Conservation (phyloP, 1,139 yeast genomes). For the Candida sp. region DNA sequence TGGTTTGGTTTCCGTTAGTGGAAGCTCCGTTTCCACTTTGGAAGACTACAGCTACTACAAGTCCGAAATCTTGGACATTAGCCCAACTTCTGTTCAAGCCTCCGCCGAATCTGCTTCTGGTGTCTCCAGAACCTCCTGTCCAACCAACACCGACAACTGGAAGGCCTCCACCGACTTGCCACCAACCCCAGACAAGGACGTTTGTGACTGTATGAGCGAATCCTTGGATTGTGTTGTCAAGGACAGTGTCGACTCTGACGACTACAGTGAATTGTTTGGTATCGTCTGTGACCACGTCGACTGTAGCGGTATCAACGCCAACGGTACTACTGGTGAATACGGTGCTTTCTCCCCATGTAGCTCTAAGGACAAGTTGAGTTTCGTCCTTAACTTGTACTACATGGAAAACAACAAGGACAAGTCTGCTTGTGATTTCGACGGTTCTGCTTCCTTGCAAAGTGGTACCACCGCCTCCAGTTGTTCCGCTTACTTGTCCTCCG, state of each 20-base stretch:
- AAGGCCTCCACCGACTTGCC: constrained; percentile 60
- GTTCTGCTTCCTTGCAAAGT: constrained; percentile 55
- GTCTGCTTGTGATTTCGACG: constrained; percentile 70
- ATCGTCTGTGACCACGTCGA: constrained; percentile 53
- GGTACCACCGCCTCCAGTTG: constrained; percentile 60
- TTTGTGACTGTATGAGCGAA: constrained; percentile 59
- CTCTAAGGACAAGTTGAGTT: constrained; percentile 64
- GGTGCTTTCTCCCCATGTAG: constrained; percentile 68
- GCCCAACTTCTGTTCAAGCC: constrained; percentile 45
- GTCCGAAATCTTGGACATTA: constrained; percentile 60
- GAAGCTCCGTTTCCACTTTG: constrained; percentile 41
- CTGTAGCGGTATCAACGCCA: constrained; percentile 57
- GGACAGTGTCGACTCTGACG: constrained; percentile 43
- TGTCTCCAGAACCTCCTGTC: constrained; percentile 48
- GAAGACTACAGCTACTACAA: constrained; percentile 53
- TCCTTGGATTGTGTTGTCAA: constrained; percentile 57
- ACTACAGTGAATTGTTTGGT: constrained; percentile 58
- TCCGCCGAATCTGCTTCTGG: constrained; percentile 26
- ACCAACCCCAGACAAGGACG: constrained; percentile 66
- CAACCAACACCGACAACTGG: constrained; percentile 54
- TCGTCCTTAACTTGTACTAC: constrained; percentile 64
- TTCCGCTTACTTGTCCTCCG: constrained; percentile 43
- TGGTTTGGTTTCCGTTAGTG: constrained; percentile 69
- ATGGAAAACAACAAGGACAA: constrained; percentile 41
- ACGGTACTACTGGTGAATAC: constrained; percentile 65